A percentile compares a stretch with the other conserved stretches of the same genome.
These are phyloP conservation scores for Paramecium primaurelia DNA, from an alignment of 73 alveolate genomes.

Conservation along the genomic window DNA sequence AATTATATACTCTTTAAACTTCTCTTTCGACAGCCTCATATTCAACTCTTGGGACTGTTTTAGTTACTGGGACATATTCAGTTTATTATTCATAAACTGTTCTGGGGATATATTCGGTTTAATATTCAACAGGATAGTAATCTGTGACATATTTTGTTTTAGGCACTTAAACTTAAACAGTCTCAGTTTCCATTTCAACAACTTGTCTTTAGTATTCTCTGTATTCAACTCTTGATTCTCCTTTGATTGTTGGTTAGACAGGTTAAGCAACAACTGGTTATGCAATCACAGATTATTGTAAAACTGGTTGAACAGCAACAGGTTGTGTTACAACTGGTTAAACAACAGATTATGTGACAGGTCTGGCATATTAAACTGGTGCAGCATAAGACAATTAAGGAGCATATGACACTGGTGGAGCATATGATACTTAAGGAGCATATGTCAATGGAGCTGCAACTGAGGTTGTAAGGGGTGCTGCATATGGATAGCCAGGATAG, in stretches of 20 bases:
- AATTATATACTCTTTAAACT: neutral
- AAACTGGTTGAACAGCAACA: neutral
- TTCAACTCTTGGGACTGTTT: slow-evolving; percentile 30
- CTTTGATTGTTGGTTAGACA: neutral
- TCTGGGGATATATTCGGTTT: slow-evolving; percentile 35
- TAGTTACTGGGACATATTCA: slow-evolving; percentile 29
- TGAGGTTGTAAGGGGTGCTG: slow-evolving; percentile 5
- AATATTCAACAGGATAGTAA: slow-evolving; percentile 28
- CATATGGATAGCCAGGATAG: slow-evolving; percentile 23
- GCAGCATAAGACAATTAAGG: neutral
- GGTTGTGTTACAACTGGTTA: neutral
- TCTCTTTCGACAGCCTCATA: slow-evolving; percentile 29
- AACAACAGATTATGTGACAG: neutral
- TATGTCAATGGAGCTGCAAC: neutral
- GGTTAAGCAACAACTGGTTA: neutral
- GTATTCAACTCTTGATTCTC: slow-evolving; percentile 41
- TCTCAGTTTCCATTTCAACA: slow-evolving; percentile 27
- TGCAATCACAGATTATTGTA: neutral
- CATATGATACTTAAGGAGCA: neutral
- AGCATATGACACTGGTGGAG: neutral
- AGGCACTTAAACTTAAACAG: neutral
- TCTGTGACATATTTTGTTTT: slow-evolving; percentile 36
- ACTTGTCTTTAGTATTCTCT: slow-evolving; percentile 23
- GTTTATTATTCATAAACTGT: slow-evolving; percentile 29
- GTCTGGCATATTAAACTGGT: neutral